Evolutionary conservation across 2,329 filamentous ascomycete genomes (phyloP).

Genomic region (Xylariales sp.): DNA sequence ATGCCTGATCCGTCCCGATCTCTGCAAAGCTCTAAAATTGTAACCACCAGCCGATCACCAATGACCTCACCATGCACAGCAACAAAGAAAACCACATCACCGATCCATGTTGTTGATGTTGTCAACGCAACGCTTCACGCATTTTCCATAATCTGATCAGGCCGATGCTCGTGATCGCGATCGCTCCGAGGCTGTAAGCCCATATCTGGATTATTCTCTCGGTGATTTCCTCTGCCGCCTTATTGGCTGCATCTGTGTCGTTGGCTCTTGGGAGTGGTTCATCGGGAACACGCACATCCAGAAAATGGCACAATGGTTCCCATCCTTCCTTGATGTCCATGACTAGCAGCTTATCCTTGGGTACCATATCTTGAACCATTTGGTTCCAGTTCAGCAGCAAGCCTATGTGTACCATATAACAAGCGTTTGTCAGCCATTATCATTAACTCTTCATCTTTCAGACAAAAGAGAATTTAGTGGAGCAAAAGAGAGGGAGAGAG

Average conservation of each 20-base stretch:
- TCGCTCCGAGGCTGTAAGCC: not conserved
- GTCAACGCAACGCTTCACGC: too few species aligned
- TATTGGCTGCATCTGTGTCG: conserved; percentile 16
- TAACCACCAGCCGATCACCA: too few species aligned
- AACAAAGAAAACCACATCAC: too few species aligned
- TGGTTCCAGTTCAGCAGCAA: conserved; percentile 7
- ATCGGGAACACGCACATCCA: conserved; percentile 15
- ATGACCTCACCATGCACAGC: too few species aligned
- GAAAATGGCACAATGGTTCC: conserved; percentile 18
- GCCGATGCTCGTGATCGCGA: too few species aligned
- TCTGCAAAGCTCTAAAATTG: too few species aligned
- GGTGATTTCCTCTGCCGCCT: not conserved
- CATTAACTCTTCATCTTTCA: too few species aligned
- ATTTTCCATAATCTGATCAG: too few species aligned
- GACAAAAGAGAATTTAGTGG: too few species aligned
- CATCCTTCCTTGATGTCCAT: conserved; percentile 21
- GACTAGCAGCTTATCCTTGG: conserved; percentile 15
- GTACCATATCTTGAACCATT: conserved; percentile 12
- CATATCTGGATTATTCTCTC: not conserved
- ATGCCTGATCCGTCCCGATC: too few species aligned
- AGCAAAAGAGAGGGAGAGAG: too few species aligned
- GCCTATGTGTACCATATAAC: not conserved
- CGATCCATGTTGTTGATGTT: too few species aligned
- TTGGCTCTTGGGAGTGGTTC: conserved; percentile 18
- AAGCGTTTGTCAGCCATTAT: not conserved